Conservation (phyloP, 352 stramenopile species). For the Pythium aquatile region DNA sequence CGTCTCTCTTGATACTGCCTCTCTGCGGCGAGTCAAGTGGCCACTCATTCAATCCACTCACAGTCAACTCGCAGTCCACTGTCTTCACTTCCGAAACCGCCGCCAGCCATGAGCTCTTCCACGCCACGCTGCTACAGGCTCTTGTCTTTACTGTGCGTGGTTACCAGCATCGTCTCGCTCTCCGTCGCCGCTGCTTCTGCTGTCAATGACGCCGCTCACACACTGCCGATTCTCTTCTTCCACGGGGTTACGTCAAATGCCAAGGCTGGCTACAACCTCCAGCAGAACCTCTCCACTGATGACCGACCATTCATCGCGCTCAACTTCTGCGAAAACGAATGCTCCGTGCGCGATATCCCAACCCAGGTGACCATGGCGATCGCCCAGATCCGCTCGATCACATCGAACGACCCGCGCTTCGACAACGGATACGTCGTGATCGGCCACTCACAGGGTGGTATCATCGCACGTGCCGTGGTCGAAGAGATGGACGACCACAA, state of each 20-base stretch:
- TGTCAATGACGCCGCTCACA: neutral
- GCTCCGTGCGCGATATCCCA: slow-evolving; percentile 33
- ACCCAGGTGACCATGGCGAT: slow-evolving; percentile 45
- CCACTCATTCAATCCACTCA: too few relatives aligned
- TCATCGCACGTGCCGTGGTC: slow-evolving; percentile 42
- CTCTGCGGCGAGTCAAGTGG: too few relatives aligned
- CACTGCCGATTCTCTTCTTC: slow-evolving; percentile 52
- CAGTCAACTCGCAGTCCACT: too few relatives aligned
- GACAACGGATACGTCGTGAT: slow-evolving; percentile 49
- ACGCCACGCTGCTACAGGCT: too few relatives aligned
- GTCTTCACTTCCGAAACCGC: too few relatives aligned
- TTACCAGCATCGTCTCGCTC: neutral
- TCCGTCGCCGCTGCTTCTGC: neutral
- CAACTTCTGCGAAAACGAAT: slow-evolving; percentile 38
- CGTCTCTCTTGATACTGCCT: too few relatives aligned
- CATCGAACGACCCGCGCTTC: slow-evolving; percentile 31
- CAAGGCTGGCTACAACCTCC: slow-evolving; percentile 29
- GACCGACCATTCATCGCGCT: slow-evolving; percentile 37
- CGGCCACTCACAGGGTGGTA: slow-evolving; percentile 43
- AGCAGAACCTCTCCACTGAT: slow-evolving; percentile 33
- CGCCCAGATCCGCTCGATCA: slow-evolving; percentile 38
- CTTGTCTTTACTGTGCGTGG: neutral
- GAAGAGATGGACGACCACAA: slow-evolving; percentile 62
- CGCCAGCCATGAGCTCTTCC: too few relatives aligned
- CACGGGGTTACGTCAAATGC: slow-evolving; percentile 38